These are phyloP conservation scores for Sparassis latifolia DNA, from an alignment of 1,284 basidiomycete genomes.

Conservation along the genomic window DNA sequence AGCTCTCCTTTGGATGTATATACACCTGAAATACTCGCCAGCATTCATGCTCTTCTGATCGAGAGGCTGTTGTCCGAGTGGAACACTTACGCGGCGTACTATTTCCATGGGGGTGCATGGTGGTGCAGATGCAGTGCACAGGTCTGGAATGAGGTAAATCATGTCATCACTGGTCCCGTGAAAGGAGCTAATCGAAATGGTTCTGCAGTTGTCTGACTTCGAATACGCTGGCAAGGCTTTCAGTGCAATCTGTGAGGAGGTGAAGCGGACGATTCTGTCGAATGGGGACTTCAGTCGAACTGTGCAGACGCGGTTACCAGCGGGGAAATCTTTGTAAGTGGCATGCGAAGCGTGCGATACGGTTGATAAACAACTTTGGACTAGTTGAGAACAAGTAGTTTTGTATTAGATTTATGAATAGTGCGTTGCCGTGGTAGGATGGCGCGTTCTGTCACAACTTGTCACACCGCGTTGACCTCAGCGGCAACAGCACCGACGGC, in stretches of 20 bases:
- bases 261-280: conserved; percentile 12
- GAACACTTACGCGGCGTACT: conserved; percentile 39
- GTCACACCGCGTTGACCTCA: too few species aligned
- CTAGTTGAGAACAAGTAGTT: too few species aligned
- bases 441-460: too few species aligned
- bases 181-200: neutral
- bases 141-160: conserved; percentile 55
- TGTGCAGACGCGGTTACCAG: too few species aligned
- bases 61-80: conserved; percentile 34
- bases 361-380: too few species aligned
- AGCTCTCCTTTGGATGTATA: conserved; percentile 11
- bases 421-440: too few species aligned
- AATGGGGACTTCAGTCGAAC: too few species aligned
- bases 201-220: conserved; percentile 44
- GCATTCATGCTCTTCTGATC: conserved; percentile 29
- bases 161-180: neutral
- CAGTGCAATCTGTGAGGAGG: conserved; percentile 16
- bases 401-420: too few species aligned
- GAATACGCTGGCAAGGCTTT: conserved; percentile 19
- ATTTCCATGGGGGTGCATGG: conserved; percentile 58
- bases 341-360: too few species aligned
- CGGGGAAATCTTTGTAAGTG: too few species aligned
- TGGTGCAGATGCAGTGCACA: conserved; percentile 70
- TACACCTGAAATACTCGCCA: conserved; percentile 11
- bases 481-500: too few species aligned